Base-by-base conservation (phyloP, 208 protist species). In the Leishmania mexicana region DNA sequence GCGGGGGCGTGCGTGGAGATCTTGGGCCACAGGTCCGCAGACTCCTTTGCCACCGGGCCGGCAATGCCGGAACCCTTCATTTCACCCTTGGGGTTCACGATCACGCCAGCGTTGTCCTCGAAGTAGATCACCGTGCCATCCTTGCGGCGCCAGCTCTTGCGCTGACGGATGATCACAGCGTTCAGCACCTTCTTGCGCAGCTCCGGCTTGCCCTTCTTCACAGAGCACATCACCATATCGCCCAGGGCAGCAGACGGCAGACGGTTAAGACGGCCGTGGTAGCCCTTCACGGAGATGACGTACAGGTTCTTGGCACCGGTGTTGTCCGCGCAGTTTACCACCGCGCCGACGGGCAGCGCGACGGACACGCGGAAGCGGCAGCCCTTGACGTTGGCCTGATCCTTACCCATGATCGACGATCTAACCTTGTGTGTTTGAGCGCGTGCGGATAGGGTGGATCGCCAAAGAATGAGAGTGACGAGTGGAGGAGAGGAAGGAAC, bases 321-420 rank as follows among this genome's bases (percentile, higher is more conserved):
- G 98, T 99, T 99, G 93, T 99, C 99, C 77, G 99, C 99, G 91
- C 99, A 99, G 97, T 99, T 99, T 81, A 99, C 98, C 54, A 99
- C 97, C 38, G 99, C 99, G 79, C 94, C 98, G 70, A 99, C 98
- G 88, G 99, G 99, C 68, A 99, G 98, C 96, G 96, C 99, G 74
- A 99, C 91, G 83, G 99, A 97, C 72, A 99, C 99, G 87, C 99
- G 94, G 94, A 99, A 99, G 93, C 99, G 99, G 90, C 92, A 96
- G 81, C 95, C 96, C 86, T 96, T 98, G 74, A 96, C 89, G 91
- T 96, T 96, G 84, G 91, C 91, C 88, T 96, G 84, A 78, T 96
- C 92, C 91, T 97, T 97, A 94, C 92, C 94, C 94, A 97, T 97
- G 74, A 73, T 85, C 87, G 81, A 85, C 86, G 89, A 84, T 89